Evolutionary conservation across 2,329 filamentous ascomycete species (phyloP), one percentile per base, ranked within the genome.

Genomic region (Coleophoma cylindrospora): DNA sequence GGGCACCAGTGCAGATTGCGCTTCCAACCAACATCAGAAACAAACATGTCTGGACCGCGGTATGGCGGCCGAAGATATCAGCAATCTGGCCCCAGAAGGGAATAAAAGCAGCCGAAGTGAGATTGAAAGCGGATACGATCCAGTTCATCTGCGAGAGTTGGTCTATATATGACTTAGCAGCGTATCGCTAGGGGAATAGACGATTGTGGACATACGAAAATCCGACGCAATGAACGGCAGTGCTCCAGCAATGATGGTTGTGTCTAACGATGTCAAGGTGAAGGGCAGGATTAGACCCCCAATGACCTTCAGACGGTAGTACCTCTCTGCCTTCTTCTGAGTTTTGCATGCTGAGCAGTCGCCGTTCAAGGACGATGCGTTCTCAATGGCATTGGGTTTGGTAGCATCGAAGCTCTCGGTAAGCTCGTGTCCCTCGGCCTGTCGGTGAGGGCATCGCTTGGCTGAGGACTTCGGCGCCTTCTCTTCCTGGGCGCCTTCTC

Each of bases 81-180:
- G 79, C 75, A 44, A 83, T 71, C 54, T 85, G 81, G 2, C 77
- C 79, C 66, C 81, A 85, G 48, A 78, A 75, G 3, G 82, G 82
- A 9, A 86, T 81, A 54, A 86, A 86, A 2, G 81, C 77, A 2
- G 83, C 82, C 0, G 80, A 80, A 0, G 82, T 84, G 15, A 87
- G 69, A 47, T 82, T 86, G 65, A 86, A 87, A 13, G 80, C 72
- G 0, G 83, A 83, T 15, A 86, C 77, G 59, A 87, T 83, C 81
- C 82, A 86, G 60, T 83, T 84, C 4, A 84, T 72, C 54, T 82
- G 75, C 17, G 76, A 71, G 10, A 79, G 60, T 57, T 79, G 61
- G 52, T 71, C 74, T 74, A 12, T 17, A 17, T 38, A 17, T 38
- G 36, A 17, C 14, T 38, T 38, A 38, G 36, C 7, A 38, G 15